Evolutionary conservation across 352 stramenopile genomes (phyloP).

Genomic region (Aphanomyces invadans): DNA sequence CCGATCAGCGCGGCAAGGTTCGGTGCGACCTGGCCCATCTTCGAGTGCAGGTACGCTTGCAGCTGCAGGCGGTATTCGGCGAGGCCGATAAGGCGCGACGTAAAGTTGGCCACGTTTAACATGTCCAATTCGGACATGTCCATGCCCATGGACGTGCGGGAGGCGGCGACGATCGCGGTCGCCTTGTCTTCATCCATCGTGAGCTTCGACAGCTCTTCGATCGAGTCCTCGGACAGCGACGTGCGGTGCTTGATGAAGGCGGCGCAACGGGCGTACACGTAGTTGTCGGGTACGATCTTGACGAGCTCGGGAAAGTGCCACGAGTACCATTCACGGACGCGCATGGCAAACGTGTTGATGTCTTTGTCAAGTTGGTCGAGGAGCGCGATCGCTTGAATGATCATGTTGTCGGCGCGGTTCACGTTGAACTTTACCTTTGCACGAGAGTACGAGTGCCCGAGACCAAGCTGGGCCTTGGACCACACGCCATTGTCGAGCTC

Average conservation of each 20-base stretch:
- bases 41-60: slow-evolving; percentile 91
- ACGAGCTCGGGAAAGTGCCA: slow-evolving; percentile 99
- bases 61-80: slow-evolving; percentile 96
- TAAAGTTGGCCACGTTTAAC: slow-evolving; percentile 99
- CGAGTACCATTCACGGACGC: slow-evolving; percentile 99
- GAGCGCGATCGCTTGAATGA: slow-evolving; percentile 99
- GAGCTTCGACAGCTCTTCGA: slow-evolving; percentile 86
- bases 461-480: slow-evolving; percentile 97
- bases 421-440: slow-evolving; percentile 99
- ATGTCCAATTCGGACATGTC: slow-evolving; percentile 99
- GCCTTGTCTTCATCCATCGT: slow-evolving; percentile 96
- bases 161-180: slow-evolving; percentile 91
- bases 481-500: slow-evolving; percentile 93
- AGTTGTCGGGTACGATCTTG: slow-evolving; percentile 99
- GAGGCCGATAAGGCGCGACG: slow-evolving; percentile 96
- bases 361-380: slow-evolving; percentile 99
- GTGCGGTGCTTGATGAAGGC: slow-evolving; percentile 95
- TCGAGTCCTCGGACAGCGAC: slow-evolving; percentile 68
- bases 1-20: slow-evolving; percentile 99
- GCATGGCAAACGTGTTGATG: slow-evolving; percentile 99
- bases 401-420: slow-evolving; percentile 99
- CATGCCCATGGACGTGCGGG: slow-evolving; percentile 98
- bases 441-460: slow-evolving; percentile 99
- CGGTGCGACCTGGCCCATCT: slow-evolving; percentile 98
- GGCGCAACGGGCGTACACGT: slow-evolving; percentile 96